Evolutionary conservation across 495 filamentous ascomycete species (phyloP).

Genomic region (Amphirosellinia nigrospora): DNA sequence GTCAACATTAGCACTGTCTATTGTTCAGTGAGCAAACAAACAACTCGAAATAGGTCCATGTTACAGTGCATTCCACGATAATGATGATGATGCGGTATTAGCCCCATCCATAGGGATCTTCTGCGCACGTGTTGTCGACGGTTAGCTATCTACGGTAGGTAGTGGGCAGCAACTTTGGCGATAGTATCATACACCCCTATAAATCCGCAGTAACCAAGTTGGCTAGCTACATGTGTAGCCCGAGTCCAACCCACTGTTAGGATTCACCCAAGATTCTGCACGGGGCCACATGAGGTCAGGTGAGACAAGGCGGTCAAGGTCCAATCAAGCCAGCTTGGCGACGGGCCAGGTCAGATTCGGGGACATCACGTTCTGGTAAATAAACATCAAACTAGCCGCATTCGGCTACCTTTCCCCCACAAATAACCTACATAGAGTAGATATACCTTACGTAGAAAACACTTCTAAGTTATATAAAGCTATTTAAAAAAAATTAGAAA

Average conservation of each 20-base stretch:
- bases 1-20: not conserved
- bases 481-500: too few species aligned
- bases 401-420: too few species aligned
- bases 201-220: not conserved
- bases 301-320: conserved; percentile 22
- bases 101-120: not conserved
- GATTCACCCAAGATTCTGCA: conserved; percentile 17
- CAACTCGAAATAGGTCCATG: too few species aligned
- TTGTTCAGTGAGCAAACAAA: not conserved
- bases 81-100: not conserved
- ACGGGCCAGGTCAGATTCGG: too few species aligned
- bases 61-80: not conserved
- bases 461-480: too few species aligned
- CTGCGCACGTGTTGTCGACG: conserved; percentile 7
- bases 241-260: conserved; percentile 18
- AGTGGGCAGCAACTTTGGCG: not conserved
- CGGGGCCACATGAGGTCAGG: conserved; percentile 8
- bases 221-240: not conserved
- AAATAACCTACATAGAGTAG: too few species aligned
- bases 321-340: not conserved
- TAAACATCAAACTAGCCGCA: too few species aligned
- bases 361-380: too few species aligned
- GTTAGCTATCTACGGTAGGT: not conserved
- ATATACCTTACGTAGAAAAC: too few species aligned
- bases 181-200: not conserved